Evolutionary conservation across 306 rosid genomes (phyloP).

Genomic region (Adenanthera pavonina): DNA sequence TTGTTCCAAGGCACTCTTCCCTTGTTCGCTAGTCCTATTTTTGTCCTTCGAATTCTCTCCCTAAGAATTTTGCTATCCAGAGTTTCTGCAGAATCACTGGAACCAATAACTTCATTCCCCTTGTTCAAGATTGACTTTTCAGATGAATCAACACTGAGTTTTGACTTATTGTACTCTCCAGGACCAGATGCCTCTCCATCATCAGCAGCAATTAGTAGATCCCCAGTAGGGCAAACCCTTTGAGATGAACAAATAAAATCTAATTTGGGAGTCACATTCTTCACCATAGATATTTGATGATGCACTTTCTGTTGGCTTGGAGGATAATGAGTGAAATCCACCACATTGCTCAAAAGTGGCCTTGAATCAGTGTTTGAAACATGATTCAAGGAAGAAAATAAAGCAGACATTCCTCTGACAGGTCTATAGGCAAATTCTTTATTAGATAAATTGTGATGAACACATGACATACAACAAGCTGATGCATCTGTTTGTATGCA

Average conservation of each 20-base stretch:
- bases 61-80: slow-evolving; percentile 40
- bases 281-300: slow-evolving; percentile 41
- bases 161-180: slow-evolving; percentile 35
- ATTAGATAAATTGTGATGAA: slow-evolving; percentile 1
- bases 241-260: slow-evolving; percentile 42
- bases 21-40: slow-evolving; percentile 84
- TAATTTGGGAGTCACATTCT: slow-evolving; percentile 39
- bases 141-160: slow-evolving; percentile 32
- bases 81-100: slow-evolving; percentile 35
- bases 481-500: not conserved
- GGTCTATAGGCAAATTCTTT: slow-evolving; percentile 34
- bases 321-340: slow-evolving; percentile 38
- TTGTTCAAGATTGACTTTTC: slow-evolving; percentile 33
- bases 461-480: slow-evolving; percentile 16
- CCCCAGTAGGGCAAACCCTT: slow-evolving; percentile 45
- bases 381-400: slow-evolving; percentile 39
- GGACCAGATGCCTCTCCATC: slow-evolving; percentile 40
- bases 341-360: slow-evolving; percentile 45
- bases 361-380: slow-evolving; percentile 42
- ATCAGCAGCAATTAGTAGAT: slow-evolving; percentile 41
- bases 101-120: slow-evolving; percentile 30
- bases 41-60: slow-evolving; percentile 73
- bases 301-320: slow-evolving; percentile 32
- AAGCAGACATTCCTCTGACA: slow-evolving; percentile 56
- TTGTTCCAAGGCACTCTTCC: slow-evolving; percentile 97